phyloP scores from a whole-genome alignment of 306 rosid species.

The Cucumis melo region DNA sequence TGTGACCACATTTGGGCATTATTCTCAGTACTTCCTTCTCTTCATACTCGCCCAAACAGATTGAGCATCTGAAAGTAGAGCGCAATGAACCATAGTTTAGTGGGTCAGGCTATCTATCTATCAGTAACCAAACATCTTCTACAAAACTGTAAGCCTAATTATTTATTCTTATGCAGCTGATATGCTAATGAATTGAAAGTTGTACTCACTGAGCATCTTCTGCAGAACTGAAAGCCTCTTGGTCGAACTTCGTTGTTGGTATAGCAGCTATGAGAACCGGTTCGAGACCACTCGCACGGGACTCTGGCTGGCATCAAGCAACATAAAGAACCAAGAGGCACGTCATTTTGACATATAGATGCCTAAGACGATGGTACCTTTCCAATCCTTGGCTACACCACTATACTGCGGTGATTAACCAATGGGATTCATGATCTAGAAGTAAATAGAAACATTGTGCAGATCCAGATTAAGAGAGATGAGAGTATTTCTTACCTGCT shows the following conservation, averaged over 20 bases:
- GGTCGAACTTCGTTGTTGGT: slow-evolving; percentile 79
- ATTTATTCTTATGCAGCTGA: neutral
- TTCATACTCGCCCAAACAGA: slow-evolving; percentile 80
- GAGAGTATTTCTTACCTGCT: slow-evolving; percentile 33
- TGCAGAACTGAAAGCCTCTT: slow-evolving; percentile 62
- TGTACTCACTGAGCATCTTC: slow-evolving; percentile 77
- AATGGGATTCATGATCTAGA: neutral
- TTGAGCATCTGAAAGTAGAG: slow-evolving; percentile 54
- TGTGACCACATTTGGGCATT: slow-evolving; percentile 92
- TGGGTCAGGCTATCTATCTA: neutral
- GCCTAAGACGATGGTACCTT: neutral
- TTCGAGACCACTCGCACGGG: slow-evolving; percentile 45
- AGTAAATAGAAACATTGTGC: neutral
- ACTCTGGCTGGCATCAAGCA: slow-evolving; percentile 78
- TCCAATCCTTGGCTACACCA: neutral
- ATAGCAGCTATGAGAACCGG: slow-evolving; percentile 76
- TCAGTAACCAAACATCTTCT: slow-evolving; percentile 50
- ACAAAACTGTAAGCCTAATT: slow-evolving; percentile 50
- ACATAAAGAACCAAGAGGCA: neutral
- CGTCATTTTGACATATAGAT: neutral
- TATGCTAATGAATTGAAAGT: neutral
- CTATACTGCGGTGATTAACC: neutral
- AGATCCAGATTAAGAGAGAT: neutral
- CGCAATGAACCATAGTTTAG: neutral
- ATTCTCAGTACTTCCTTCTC: slow-evolving; percentile 72